Evolutionary conservation across 257 asterid genomes (phyloP).

Genomic region (Nicotiana knightiana): DNA sequence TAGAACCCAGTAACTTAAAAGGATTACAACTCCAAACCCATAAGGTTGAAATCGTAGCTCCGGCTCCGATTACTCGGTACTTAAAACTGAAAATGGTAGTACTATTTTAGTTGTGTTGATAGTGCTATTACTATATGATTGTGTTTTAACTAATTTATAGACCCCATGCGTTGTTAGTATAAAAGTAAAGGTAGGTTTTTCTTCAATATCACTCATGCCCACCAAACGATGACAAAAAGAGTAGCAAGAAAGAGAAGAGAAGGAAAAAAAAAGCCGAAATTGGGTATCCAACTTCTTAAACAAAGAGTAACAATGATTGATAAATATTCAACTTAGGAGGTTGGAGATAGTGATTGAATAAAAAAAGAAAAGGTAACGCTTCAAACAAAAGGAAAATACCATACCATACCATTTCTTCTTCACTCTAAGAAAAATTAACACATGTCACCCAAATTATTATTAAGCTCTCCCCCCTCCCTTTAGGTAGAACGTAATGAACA

Average conservation of each 20-base stretch:
- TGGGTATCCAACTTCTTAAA: neutral
- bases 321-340: neutral
- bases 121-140: no score
- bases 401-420: constrained; percentile 42
- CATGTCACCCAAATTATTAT: neutral
- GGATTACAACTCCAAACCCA: no score
- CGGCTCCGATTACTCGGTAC: no score
- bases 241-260: neutral
- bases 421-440: constrained; percentile 39
- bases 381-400: constrained; percentile 40
- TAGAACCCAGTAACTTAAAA: no score
- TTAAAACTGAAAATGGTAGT: no score
- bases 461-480: neutral
- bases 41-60: no score
- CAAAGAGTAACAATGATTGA: neutral
- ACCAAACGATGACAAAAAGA: neutral
- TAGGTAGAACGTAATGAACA: constrained; percentile 3
- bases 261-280: neutral
- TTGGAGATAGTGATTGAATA: neutral
- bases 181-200: neutral
- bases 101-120: no score
- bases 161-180: neutral
- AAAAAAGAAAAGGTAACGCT: constrained; percentile 14
- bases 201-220: neutral
- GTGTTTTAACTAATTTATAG: neutral